Conservation (phyloP, 192 early-diverging fungal species). For the Geosiphon pyriformis region DNA sequence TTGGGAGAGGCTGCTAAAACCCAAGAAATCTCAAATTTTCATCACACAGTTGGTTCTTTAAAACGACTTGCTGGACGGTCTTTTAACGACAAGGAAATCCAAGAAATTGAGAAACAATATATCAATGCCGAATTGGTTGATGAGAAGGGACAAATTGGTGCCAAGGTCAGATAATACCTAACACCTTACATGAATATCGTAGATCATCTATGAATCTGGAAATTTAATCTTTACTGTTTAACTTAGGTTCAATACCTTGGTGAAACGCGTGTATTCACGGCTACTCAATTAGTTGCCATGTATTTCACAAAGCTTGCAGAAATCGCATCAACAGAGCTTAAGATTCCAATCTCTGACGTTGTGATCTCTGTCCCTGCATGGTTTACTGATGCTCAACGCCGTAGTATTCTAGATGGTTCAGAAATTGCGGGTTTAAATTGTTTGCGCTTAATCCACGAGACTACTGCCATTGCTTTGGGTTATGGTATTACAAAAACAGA, state of each 20-base stretch:
- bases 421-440: conserved; percentile 86
- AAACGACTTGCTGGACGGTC: conserved; percentile 90
- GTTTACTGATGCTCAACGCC: conserved; percentile 92
- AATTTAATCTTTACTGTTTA: conserved; percentile 15
- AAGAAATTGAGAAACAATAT: conserved; percentile 73
- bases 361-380: conserved; percentile 92
- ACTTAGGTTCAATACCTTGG: conserved; percentile 72
- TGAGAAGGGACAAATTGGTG: conserved; percentile 80
- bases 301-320: conserved; percentile 91
- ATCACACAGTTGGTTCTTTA: conserved; percentile 85
- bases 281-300: conserved; percentile 89
- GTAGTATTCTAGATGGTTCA: conserved; percentile 81
- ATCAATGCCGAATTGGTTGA: conserved; percentile 78
- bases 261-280: conserved; percentile 73
- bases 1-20: conserved; percentile 94
- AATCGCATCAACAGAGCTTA: conserved; percentile 77
- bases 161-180: conserved; percentile 41
- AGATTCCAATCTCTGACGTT: conserved; percentile 80
- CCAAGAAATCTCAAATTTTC: conserved; percentile 94
- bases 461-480: conserved; percentile 86
- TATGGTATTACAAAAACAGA: conserved; percentile 98
- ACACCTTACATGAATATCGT: background rate
- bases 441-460: conserved; percentile 89
- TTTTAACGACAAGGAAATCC: conserved; percentile 79
- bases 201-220: background rate